Base-by-base conservation (phyloP, 352 stramenopile species). In the Poterioochromonas sp. region DNA sequence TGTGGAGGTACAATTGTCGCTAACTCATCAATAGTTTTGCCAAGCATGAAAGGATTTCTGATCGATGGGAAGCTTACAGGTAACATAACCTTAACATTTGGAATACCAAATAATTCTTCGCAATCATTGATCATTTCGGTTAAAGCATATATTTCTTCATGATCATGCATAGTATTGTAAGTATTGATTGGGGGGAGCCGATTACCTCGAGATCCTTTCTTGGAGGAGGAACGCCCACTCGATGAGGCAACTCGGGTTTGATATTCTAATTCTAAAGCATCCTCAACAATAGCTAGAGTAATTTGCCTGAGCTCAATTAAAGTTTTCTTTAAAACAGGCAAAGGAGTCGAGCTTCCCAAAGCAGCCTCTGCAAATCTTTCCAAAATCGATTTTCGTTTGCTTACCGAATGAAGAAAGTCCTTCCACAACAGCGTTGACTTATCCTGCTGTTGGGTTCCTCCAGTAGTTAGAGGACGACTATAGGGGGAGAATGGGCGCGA, bases 201-300 rank as follows among this genome's bases (percentile, higher is more conserved):
- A 5, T 20, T 29, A 44, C 12, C 12, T 68, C 47, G 47, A 26
- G 47, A 58, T 26, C 47, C 47, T 26, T 58, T 58, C n/a, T 53
- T 53, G 44, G 20, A 53, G 44, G 44, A 8, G 5, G 8, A 22
- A 22, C 22, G 60, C 60, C 8, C 26, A 41, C 60, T 69, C 60
- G 8, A 26, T 8, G 32, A 41, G 32, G 43, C 12, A 12, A 69
- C 11, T 53, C 35, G 5, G 15, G 71, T 32, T 26, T 29, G 5
- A 51, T 78, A 78, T 40, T 78, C 71, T n/a, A 78, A 69, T 35
- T 78, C 71, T 29, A 78, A 34, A 32, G 71, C 71, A 35, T 78
- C 71, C 34, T 78, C 71, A 18, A 78, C 53, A 12, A 78, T 1
- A 8, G 2, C 1, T 20, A 78, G 71, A 15, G 71, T 78, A n/a